Conservation (phyloP, 495 filamentous ascomycete genomes). For the Xylaria castorea region DNA sequence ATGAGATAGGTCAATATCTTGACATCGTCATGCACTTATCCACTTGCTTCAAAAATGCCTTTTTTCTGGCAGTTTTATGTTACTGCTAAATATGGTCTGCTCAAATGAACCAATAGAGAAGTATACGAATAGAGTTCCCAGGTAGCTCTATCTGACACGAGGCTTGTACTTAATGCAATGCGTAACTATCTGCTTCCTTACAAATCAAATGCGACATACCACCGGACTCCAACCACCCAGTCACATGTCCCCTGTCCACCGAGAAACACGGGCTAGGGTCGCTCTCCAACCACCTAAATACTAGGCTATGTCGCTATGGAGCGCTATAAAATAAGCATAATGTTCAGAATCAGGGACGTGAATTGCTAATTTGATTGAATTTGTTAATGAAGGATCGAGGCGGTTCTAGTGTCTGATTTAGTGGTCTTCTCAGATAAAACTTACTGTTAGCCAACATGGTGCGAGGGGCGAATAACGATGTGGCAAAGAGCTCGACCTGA, state of each 20-base stretch:
- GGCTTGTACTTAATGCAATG: not conserved
- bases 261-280: slow-evolving; percentile 1
- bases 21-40: not conserved
- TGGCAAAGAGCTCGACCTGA: slow-evolving; percentile 14
- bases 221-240: slow-evolving; percentile 13
- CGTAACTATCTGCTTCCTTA: slow-evolving; percentile 14
- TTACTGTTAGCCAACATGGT: slow-evolving; percentile 9
- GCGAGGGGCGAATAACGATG: slow-evolving; percentile 25
- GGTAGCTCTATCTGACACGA: slow-evolving; percentile 14
- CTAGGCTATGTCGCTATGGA: not conserved
- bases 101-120: not conserved
- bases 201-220: slow-evolving; percentile 26
- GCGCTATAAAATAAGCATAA: not conserved
- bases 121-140: not conserved
- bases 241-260: slow-evolving; percentile 7
- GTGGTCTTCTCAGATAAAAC: not conserved
- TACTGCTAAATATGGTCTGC: not conserved
- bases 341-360: not conserved
- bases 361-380: not conserved
- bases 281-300: slow-evolving; percentile 18
- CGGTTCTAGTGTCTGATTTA: not conserved
- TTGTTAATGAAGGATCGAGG: slow-evolving; percentile 3
- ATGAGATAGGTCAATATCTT: not conserved
- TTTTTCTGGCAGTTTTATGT: not conserved
- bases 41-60: not conserved